A percentile compares a stretch with the other conserved stretches of the same genome.
phyloP scores from a whole-genome alignment of 2,329 filamentous ascomycete species.

The Corynespora cassiicola region DNA sequence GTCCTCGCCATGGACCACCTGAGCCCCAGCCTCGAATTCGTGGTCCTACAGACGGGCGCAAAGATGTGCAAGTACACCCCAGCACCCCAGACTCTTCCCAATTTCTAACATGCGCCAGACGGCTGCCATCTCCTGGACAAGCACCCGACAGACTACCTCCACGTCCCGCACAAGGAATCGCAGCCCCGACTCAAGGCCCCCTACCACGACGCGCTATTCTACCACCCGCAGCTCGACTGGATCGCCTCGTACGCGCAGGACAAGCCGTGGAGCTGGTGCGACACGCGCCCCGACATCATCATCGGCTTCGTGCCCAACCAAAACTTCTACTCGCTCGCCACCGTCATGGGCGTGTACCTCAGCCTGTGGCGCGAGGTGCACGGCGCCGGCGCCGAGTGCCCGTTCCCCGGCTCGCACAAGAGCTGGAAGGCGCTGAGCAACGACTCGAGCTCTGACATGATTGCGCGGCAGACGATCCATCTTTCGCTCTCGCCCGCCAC shows the following conservation, averaged over 20 bases:
- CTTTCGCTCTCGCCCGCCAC: slow-evolving; percentile 46
- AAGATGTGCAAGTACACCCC: slow-evolving; percentile 44
- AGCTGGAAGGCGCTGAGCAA: slow-evolving; percentile 46
- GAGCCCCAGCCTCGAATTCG: slow-evolving; percentile 27
- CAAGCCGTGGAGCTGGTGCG: slow-evolving; percentile 49
- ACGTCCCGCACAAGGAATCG: slow-evolving; percentile 26
- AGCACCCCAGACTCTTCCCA: slow-evolving; percentile 4
- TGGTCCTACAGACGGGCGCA: slow-evolving; percentile 38
- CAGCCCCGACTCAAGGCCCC: slow-evolving; percentile 33
- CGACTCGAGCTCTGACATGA: slow-evolving; percentile 48
- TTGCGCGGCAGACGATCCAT: slow-evolving; percentile 50
- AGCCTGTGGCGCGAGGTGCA: slow-evolving; percentile 45
- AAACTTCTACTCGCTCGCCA: slow-evolving; percentile 47
- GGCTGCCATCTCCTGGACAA: slow-evolving; percentile 52
- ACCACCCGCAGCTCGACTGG: slow-evolving; percentile 50
- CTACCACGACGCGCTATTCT: slow-evolving; percentile 47
- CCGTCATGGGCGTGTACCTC: slow-evolving; percentile 46
- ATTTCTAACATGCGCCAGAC: slow-evolving; percentile 24
- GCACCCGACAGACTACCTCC: slow-evolving; percentile 43
- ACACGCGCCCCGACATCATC: slow-evolving; percentile 50
- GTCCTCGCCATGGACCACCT: slow-evolving; percentile 38
- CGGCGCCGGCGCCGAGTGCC: slow-evolving; percentile 43
- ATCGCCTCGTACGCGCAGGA: slow-evolving; percentile 38
- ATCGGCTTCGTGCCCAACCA: slow-evolving; percentile 51
- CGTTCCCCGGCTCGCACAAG: slow-evolving; percentile 47